These are phyloP conservation scores for Ogataea henricii DNA, from an alignment of 805 yeast genomes.

Conservation along the genomic window DNA sequence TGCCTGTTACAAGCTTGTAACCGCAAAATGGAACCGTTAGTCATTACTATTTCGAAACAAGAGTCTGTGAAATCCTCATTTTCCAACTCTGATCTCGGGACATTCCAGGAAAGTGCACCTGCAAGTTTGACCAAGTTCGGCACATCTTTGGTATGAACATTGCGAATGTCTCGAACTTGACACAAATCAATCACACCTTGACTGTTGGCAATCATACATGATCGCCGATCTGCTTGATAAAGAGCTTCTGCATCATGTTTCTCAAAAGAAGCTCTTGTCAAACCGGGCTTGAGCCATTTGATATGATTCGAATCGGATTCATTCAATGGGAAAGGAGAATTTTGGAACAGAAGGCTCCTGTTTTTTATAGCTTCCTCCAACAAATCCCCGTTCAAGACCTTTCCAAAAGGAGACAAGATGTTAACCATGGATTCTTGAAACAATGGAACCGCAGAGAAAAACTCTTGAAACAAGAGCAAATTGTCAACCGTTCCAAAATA, in stretches of 20 bases:
- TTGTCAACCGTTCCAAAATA: slow-evolving; percentile 68
- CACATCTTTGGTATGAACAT: slow-evolving; percentile 32
- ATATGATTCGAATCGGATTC: slow-evolving; percentile 52
- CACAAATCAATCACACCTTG: slow-evolving; percentile 63
- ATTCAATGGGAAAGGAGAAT: slow-evolving; percentile 58
- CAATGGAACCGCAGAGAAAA: slow-evolving; percentile 64
- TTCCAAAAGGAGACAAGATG: slow-evolving; percentile 39
- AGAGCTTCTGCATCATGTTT: slow-evolving; percentile 57
- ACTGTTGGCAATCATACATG: slow-evolving; percentile 56
- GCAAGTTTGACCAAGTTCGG: slow-evolving; percentile 33
- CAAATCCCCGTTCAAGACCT: slow-evolving; percentile 29
- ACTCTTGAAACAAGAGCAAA: slow-evolving; percentile 57
- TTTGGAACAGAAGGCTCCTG: slow-evolving; percentile 44
- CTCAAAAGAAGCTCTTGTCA: slow-evolving; percentile 42
- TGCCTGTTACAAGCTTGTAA: slow-evolving; percentile 55
- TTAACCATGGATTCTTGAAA: slow-evolving; percentile 29
- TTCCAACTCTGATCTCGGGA: slow-evolving; percentile 17
- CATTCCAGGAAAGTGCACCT: slow-evolving; percentile 34
- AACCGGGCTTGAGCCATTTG: slow-evolving; percentile 55
- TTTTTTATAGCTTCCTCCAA: slow-evolving; percentile 21
- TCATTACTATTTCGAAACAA: slow-evolving; percentile 53
- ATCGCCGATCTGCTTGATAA: slow-evolving; percentile 65
- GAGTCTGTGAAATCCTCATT: slow-evolving; percentile 41
- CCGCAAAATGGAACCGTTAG: slow-evolving; percentile 46
- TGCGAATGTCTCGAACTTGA: slow-evolving; percentile 43